Conservation (phyloP, 306 rosid species). For the Hippophae tibetana region DNA sequence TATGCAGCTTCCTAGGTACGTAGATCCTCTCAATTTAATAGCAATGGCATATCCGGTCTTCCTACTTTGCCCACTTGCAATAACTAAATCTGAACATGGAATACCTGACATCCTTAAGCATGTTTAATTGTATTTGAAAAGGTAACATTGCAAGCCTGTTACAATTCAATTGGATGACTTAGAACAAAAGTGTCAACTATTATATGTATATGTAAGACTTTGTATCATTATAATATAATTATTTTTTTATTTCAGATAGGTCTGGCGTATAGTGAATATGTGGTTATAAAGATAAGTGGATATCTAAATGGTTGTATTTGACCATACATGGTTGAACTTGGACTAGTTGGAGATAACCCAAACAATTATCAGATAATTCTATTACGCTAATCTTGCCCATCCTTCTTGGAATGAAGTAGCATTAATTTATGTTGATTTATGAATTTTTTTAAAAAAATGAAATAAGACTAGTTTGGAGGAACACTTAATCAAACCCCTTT, state of each 20-base stretch:
- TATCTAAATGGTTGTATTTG: slow-evolving; percentile 97
- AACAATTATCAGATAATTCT: slow-evolving; percentile 90
- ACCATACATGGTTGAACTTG: slow-evolving; percentile 99
- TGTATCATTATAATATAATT: neutral
- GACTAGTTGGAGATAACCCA: slow-evolving; percentile 95
- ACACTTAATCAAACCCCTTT: slow-evolving; percentile 63
- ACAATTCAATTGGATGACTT: neutral
- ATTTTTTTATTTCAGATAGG: slow-evolving; percentile 62
- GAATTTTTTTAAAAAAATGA: neutral
- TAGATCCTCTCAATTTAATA: slow-evolving; percentile 85
- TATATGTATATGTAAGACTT: neutral
- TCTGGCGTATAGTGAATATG: slow-evolving; percentile 72
- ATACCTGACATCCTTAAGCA: slow-evolving; percentile 84
- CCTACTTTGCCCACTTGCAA: slow-evolving; percentile 92
- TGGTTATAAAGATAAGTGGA: slow-evolving; percentile 87
- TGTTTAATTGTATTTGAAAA: slow-evolving; percentile 74
- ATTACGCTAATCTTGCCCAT: too few species aligned
- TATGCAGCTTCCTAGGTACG: slow-evolving; percentile 69
- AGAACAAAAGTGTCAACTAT: neutral
- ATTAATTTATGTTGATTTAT: slow-evolving; percentile 3
- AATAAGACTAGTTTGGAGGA: slow-evolving; percentile 94
- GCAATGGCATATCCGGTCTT: slow-evolving; percentile 99
- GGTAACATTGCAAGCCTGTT: slow-evolving; percentile 30
- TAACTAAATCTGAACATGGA: slow-evolving; percentile 95
- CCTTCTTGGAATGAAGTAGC: too few species aligned